Conservation (phyloP, 2,329 filamentous ascomycete genomes). For the Bipolaris cookei region DNA sequence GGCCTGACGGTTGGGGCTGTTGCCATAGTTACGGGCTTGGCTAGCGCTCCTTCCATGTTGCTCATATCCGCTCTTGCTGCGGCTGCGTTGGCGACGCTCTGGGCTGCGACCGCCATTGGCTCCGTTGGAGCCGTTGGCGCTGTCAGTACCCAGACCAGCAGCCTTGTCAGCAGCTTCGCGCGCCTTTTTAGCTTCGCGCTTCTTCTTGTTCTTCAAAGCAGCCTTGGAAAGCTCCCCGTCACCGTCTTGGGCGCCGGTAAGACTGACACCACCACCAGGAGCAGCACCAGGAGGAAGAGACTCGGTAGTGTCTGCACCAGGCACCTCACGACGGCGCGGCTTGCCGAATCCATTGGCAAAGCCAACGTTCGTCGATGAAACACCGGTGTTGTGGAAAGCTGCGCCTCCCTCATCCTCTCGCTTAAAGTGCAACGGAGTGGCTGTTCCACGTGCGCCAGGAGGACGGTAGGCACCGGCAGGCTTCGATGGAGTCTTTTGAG, state of each 20-base stretch:
- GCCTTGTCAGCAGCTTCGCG: conserved; percentile 72
- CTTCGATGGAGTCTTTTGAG: conserved; percentile 93
- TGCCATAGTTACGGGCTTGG: conserved; percentile 43
- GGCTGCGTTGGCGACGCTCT: conserved; percentile 68
- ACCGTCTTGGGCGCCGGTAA: conserved; percentile 68
- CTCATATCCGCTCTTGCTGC: conserved; percentile 46
- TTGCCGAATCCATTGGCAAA: conserved; percentile 79
- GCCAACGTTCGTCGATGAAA: conserved; percentile 63
- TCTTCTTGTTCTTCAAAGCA: conserved; percentile 97
- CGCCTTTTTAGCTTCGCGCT: conserved; percentile 89
- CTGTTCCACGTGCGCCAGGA: conserved; percentile 86
- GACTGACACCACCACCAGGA: conserved; percentile 68
- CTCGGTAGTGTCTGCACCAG: conserved; percentile 78
- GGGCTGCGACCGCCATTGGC: conserved; percentile 62
- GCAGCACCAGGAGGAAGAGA: conserved; percentile 71
- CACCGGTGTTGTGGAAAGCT: conserved; percentile 82
- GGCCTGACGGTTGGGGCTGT: conserved; percentile 41
- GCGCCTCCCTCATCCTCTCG: conserved; percentile 95
- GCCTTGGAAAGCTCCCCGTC: conserved; percentile 82
- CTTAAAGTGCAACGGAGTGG: conserved; percentile 93
- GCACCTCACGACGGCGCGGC: conserved; percentile 76
- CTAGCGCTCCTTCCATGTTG: conserved; percentile 39
- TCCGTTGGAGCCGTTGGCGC: conserved; percentile 35
- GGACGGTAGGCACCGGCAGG: conserved; percentile 96
- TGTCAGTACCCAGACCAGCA: conserved; percentile 42